A percentile compares a stretch with the other conserved stretches of the same genome.
phyloP scores from a whole-genome alignment of 768 basidiomycete species.

The Leccinum imitatum region DNA sequence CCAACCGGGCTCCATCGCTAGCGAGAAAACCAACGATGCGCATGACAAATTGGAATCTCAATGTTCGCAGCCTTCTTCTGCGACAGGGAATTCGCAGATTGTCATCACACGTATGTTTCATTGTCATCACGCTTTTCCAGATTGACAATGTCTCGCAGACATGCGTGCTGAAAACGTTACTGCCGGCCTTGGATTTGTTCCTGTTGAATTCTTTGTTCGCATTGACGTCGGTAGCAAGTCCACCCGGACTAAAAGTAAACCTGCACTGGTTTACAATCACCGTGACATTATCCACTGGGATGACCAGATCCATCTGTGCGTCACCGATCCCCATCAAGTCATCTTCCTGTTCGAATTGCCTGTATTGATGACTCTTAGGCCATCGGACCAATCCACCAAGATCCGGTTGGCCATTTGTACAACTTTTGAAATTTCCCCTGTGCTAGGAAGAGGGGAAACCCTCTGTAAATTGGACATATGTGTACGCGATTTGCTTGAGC shows the following conservation, averaged over 20 bases:
- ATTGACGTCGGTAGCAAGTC: neutral
- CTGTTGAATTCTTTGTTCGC: conserved; percentile 16
- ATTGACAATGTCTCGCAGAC: conserved; percentile 1
- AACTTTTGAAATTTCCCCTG: neutral
- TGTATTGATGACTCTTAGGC: neutral
- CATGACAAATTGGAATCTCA: neutral
- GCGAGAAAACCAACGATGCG: too few species aligned
- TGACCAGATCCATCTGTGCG: neutral
- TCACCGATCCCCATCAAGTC: too few species aligned
- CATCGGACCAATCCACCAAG: neutral
- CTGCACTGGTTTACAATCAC: neutral
- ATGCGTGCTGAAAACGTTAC: conserved; percentile 12
- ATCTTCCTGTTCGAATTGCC: neutral
- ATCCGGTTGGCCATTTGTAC: neutral
- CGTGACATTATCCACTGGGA: conserved; percentile 13
- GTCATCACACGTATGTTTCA: conserved; percentile 5
- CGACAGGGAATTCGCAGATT: neutral
- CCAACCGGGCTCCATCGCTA: neutral
- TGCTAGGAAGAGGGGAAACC: neutral
- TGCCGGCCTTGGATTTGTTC: conserved; percentile 13
- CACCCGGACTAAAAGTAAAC: conserved; percentile 8
- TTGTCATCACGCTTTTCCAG: neutral
- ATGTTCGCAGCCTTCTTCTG: neutral
- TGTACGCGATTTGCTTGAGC: neutral
- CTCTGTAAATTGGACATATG: neutral